A percentile compares a stretch with the other conserved stretches of the same genome.
Evolutionary conservation across 805 yeast species (phyloP).

Genomic region (Saccharomyces jurei): DNA sequence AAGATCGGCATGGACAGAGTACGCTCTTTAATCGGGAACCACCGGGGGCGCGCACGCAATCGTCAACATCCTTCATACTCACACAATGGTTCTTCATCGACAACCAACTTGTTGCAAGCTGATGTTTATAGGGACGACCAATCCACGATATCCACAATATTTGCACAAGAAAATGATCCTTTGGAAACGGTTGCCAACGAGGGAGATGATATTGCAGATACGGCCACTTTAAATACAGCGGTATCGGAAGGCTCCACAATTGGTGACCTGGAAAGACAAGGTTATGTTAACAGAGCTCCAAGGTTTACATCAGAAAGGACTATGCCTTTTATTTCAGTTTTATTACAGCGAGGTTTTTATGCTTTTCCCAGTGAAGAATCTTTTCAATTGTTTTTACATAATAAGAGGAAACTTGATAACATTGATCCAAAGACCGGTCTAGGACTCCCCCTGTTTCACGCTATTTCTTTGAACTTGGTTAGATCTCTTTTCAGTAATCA

Average conservation of each 20-base stretch:
- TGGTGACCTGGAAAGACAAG: constrained; percentile 23
- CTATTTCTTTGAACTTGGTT: constrained; percentile 22
- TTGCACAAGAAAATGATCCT: neutral
- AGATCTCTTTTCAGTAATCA: constrained; percentile 25
- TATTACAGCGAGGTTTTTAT: constrained; percentile 32
- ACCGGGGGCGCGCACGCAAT: neutral
- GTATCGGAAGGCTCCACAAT: constrained; percentile 22
- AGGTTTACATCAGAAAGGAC: constrained; percentile 20
- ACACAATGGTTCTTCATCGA: neutral
- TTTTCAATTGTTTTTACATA: constrained; percentile 18
- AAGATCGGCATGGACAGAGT: constrained; percentile 11
- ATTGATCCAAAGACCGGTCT: constrained; percentile 17
- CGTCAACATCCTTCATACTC: neutral
- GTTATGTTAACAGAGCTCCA: constrained; percentile 27
- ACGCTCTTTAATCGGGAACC: constrained; percentile 6
- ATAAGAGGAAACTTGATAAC: constrained; percentile 22
- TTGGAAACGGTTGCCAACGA: constrained; percentile 9
- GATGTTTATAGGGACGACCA: neutral
- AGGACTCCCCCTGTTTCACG: constrained; percentile 33
- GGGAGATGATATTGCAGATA: constrained; percentile 7
- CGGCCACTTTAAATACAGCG: constrained; percentile 15
- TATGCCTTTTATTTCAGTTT: constrained; percentile 28
- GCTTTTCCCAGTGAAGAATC: constrained; percentile 34
- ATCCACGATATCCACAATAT: neutral
- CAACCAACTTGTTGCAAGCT: neutral